phyloP scores from a whole-genome alignment of 345 rosid genomes.

The Acer campestre region DNA sequence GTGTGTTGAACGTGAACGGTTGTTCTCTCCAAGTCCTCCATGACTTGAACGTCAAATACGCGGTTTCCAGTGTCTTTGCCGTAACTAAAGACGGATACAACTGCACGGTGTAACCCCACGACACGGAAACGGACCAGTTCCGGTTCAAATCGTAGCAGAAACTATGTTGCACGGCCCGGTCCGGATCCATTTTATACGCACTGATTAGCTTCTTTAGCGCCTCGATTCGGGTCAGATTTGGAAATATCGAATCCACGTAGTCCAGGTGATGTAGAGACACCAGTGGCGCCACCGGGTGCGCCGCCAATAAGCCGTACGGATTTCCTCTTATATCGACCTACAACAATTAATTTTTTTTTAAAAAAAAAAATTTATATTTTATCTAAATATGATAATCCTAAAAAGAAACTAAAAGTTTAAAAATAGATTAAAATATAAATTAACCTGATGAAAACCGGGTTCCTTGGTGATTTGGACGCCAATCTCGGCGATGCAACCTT shows the following conservation, averaged over 20 bases:
- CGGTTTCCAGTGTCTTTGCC: constrained; percentile 66
- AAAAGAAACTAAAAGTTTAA: no score
- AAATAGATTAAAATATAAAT: no score
- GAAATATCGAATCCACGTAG: constrained; percentile 66
- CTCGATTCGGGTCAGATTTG: constrained; percentile 41
- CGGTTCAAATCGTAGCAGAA: constrained; percentile 66
- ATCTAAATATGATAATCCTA: no score
- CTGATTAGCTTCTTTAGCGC: constrained; percentile 53
- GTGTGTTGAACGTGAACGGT: constrained; percentile 78
- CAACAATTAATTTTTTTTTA: not conserved
- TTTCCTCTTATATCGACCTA: constrained; percentile 82
- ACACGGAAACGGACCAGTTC: constrained; percentile 72
- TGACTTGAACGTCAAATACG: constrained; percentile 60
- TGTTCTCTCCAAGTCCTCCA: constrained; percentile 68
- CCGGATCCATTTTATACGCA: constrained; percentile 59
- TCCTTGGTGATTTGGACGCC: constrained; percentile 82
- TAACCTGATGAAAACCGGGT: constrained; percentile 91
- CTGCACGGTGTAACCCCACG: constrained; percentile 89
- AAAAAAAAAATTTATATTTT: no score
- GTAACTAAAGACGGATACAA: constrained; percentile 56
- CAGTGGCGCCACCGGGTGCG: constrained; percentile 83
- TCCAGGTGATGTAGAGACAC: constrained; percentile 89
- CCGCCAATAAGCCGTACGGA: constrained; percentile 77
- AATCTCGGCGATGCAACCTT: constrained; percentile 78
- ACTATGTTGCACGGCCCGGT: constrained; percentile 71